phyloP scores from a whole-genome alignment of 805 yeast species.

The Barnettozyma siamensis region DNA sequence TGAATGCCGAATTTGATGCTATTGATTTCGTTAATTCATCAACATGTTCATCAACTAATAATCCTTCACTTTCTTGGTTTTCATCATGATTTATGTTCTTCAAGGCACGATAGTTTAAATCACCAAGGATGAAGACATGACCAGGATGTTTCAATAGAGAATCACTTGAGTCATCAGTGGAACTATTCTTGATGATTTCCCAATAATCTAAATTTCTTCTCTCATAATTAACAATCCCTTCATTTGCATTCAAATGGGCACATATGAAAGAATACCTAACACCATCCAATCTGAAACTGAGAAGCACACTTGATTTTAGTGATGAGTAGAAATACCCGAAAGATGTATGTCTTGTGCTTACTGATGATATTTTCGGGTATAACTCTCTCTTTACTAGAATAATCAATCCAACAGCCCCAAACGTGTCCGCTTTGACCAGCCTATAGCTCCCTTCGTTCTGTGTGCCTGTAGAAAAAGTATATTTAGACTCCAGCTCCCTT shows the following conservation, averaged over 20 bases:
- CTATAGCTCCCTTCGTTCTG: conserved; percentile 35
- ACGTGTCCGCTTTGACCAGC: conserved; percentile 36
- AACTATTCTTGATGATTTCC: conserved; percentile 45
- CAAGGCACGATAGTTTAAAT: conserved; percentile 68
- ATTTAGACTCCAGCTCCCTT: not conserved
- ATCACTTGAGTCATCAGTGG: conserved; percentile 48
- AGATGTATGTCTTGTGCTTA: conserved; percentile 29
- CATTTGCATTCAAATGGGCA: conserved; percentile 75
- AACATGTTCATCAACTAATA: conserved; percentile 22
- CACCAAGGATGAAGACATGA: conserved; percentile 78
- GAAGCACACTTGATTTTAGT: conserved; percentile 69
- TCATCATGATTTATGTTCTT: conserved; percentile 5
- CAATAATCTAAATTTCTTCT: conserved; percentile 50
- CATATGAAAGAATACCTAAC: conserved; percentile 51
- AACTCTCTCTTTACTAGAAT: conserved; percentile 16
- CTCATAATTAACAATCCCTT: conserved; percentile 44
- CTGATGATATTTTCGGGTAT: not conserved
- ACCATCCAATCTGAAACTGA: conserved; percentile 37
- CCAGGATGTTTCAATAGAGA: conserved; percentile 42
- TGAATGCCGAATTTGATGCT: conserved; percentile 40
- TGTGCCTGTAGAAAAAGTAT: conserved; percentile 24
- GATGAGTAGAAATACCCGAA: conserved; percentile 59
- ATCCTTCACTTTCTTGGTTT: conserved; percentile 11
- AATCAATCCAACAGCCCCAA: conserved; percentile 56
- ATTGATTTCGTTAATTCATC: conserved; percentile 31